phyloP scores from a whole-genome alignment of 164 flowering plant genomes.

The Nymphaea colorata region DNA sequence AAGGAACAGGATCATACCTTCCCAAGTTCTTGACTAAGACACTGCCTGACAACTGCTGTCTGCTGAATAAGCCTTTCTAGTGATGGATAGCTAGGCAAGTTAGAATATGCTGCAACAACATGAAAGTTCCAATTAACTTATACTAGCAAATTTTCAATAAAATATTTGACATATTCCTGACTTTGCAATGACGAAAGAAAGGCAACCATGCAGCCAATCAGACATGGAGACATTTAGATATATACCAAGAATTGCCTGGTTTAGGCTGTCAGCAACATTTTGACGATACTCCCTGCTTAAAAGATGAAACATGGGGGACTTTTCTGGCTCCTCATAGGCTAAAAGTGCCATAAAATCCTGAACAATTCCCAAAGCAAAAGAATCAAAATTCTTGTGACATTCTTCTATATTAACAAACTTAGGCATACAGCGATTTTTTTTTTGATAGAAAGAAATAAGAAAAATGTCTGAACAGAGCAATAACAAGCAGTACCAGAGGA shows the following conservation, averaged over 20 bases:
- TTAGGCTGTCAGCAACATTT: conserved; percentile 68
- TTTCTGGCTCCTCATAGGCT: conserved; percentile 94
- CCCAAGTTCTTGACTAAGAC: conserved; percentile 49
- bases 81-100: conserved; percentile 62
- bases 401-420: too few relatives aligned
- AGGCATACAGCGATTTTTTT: too few relatives aligned
- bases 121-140: neutral
- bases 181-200: neutral
- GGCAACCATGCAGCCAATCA: neutral
- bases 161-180: neutral
- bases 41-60: conserved; percentile 60
- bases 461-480: neutral
- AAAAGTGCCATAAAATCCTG: conserved; percentile 89
- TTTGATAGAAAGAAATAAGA: neutral
- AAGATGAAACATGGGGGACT: conserved; percentile 88
- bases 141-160: neutral
- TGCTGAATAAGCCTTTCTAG: conserved; percentile 91
- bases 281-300: conserved; percentile 70
- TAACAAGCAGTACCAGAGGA: neutral
- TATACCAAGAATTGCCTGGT: conserved; percentile 84
- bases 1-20: conserved; percentile 38
- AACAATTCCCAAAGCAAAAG: neutral
- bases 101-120: conserved; percentile 51
- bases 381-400: neutral
- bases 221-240: conserved; percentile 1